A percentile compares a stretch with the other conserved stretches of the same genome.
Conservation (phyloP, 768 basidiomycete genomes). For the Termitomyces sp. region DNA sequence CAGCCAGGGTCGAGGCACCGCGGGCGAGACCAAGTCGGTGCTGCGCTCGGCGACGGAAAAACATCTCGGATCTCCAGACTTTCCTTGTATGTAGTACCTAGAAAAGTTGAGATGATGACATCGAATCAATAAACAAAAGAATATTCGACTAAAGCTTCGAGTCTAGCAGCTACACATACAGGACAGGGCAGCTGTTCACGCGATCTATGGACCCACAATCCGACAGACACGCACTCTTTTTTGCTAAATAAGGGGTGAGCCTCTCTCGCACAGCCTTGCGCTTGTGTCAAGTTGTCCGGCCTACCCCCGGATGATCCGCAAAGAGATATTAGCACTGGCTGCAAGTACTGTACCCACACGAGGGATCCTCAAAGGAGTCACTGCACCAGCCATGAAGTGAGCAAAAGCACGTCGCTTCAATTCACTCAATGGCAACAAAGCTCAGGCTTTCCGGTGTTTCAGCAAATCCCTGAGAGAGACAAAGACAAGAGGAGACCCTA, state of each 20-base stretch:
- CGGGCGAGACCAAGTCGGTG: not conserved
- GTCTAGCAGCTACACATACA: not conserved
- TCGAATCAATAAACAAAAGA: not conserved
- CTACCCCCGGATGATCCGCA: constrained; percentile 7
- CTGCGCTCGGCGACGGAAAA: not conserved
- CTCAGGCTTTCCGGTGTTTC: not conserved
- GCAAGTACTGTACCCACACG: not conserved
- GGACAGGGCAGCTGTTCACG: not conserved
- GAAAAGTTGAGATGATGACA: too few relatives aligned
- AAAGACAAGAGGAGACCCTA: not conserved
- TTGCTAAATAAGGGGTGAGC: not conserved
- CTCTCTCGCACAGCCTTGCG: constrained; percentile 11
- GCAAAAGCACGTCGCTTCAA: not conserved
- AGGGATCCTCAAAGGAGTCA: not conserved
- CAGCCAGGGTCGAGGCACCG: not conserved
- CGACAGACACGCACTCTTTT: constrained; percentile 5
- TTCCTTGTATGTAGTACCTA: too few relatives aligned
- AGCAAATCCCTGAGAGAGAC: not conserved
- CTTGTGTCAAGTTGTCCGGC: constrained; percentile 4
- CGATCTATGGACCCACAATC: constrained; percentile 1
- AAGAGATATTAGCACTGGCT: not conserved
- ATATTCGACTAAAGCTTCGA: not conserved
- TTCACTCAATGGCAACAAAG: not conserved
- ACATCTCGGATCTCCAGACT: not conserved
- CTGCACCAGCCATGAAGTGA: not conserved